Percentiles rank a stretch among this genome's conserved stretches.
Evolutionary conservation across 2,329 filamentous ascomycete species (phyloP).

Genomic region (Teratosphaeria viscida): DNA sequence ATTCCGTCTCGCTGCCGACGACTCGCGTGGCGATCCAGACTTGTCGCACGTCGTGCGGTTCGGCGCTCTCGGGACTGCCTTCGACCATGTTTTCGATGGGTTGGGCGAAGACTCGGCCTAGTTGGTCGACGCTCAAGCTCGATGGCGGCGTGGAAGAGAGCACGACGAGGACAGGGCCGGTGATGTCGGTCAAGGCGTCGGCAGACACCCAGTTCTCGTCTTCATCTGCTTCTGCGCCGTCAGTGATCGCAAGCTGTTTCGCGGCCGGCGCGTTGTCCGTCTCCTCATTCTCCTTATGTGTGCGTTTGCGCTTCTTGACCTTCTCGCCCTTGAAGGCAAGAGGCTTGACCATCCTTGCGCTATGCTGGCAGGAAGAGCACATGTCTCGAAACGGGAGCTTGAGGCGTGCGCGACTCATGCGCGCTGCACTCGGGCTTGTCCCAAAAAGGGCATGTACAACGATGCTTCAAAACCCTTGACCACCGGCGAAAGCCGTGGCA

Average conservation of each 20-base stretch:
- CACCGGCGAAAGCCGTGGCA: too few relatives aligned
- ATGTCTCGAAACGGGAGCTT: background rate
- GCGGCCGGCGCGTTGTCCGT: conserved; percentile 19
- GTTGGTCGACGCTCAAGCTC: conserved; percentile 74
- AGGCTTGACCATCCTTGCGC: conserved; percentile 64
- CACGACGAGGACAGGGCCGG: conserved; percentile 73
- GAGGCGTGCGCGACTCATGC: background rate
- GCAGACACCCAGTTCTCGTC: conserved; percentile 92
- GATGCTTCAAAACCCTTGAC: too few relatives aligned
- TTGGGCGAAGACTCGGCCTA: conserved; percentile 75
- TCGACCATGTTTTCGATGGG: conserved; percentile 82
- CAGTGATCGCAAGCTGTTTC: conserved; percentile 24
- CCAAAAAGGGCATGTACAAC: too few relatives aligned
- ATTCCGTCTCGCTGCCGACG: conserved; percentile 61
- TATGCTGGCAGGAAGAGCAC: background rate
- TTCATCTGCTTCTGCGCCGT: conserved; percentile 40
- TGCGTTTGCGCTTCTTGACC: conserved; percentile 75
- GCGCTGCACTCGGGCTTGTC: background rate
- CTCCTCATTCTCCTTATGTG: conserved; percentile 41
- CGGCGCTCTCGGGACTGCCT: conserved; percentile 67
- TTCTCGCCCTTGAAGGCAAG: conserved; percentile 96
- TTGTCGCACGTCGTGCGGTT: conserved; percentile 90
- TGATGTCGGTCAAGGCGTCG: conserved; percentile 61
- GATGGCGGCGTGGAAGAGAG: conserved; percentile 63
- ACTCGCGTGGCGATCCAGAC: conserved; percentile 88